These are phyloP conservation scores for Ramaria sp. DNA, from an alignment of 768 basidiomycete species.

Conservation along the genomic window DNA sequence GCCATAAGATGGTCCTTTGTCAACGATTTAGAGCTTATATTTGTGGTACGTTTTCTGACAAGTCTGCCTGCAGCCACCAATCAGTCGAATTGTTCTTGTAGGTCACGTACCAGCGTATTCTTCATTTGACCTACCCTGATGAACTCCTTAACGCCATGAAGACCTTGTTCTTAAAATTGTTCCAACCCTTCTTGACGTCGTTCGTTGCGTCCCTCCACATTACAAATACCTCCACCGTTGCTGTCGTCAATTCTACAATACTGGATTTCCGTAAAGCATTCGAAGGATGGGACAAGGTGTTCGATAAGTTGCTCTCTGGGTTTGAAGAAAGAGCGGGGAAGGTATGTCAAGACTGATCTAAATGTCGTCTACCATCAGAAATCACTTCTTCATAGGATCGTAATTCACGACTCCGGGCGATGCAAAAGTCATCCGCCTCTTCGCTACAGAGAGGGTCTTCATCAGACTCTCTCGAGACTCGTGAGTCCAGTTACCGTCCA, in stretches of 20 bases:
- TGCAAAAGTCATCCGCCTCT: slow-evolving; percentile 23
- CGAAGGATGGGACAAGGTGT: slow-evolving; percentile 71
- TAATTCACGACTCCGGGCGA: slow-evolving; percentile 45
- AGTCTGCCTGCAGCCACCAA: background rate
- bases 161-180: slow-evolving; percentile 76
- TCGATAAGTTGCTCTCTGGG: slow-evolving; percentile 62
- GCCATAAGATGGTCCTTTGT: slow-evolving; percentile 91
- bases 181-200: slow-evolving; percentile 70
- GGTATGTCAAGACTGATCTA: slow-evolving; percentile 27
- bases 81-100: slow-evolving; percentile 20
- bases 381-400: slow-evolving; percentile 42
- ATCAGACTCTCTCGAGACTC: slow-evolving; percentile 32
- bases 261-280: slow-evolving; percentile 68
- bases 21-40: slow-evolving; percentile 93
- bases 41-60: slow-evolving; percentile 56
- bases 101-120: slow-evolving; percentile 95
- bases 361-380: background rate
- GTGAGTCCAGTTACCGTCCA: background rate
- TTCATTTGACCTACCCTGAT: slow-evolving; percentile 90
- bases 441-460: slow-evolving; percentile 32
- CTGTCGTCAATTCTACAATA: slow-evolving; percentile 22
- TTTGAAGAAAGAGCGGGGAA: slow-evolving; percentile 68
- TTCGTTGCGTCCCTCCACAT: slow-evolving; percentile 80
- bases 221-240: slow-evolving; percentile 26
- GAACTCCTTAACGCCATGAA: slow-evolving; percentile 76